These are phyloP conservation scores for Zygotorulaspora florentina DNA, from an alignment of 805 yeast species.

Conservation along the genomic window DNA sequence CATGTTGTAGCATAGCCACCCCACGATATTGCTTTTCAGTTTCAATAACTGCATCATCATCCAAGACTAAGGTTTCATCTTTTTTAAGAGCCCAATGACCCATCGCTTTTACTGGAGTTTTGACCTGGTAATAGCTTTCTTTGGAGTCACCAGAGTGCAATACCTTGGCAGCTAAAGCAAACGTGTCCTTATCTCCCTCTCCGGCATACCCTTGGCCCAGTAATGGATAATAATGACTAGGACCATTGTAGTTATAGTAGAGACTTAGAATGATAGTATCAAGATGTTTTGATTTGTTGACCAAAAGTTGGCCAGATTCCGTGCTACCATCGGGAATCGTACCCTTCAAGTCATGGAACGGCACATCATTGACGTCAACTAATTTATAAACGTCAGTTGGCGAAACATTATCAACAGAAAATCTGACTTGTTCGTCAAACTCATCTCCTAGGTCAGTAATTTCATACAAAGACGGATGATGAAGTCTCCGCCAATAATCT, in stretches of 20 bases:
- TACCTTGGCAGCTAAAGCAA: conserved; percentile 58
- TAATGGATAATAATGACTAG: conserved; percentile 61
- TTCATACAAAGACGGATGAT: conserved; percentile 66
- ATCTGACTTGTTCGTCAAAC: conserved; percentile 36
- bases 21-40: conserved; percentile 44
- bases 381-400: conserved; percentile 28
- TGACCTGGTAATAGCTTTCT: conserved; percentile 44
- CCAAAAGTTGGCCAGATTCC: conserved; percentile 67
- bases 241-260: conserved; percentile 67
- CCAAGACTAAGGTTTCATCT: conserved; percentile 8
- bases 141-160: conserved; percentile 30
- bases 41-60: conserved; percentile 26
- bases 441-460: conserved; percentile 57
- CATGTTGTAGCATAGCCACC: conserved; percentile 72
- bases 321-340: conserved; percentile 66
- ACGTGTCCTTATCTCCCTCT: conserved; percentile 77
- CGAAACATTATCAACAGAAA: conserved; percentile 33
- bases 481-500: conserved; percentile 83
- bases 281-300: conserved; percentile 57
- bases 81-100: conserved; percentile 34
- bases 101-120: conserved; percentile 35
- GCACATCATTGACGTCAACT: conserved; percentile 34
- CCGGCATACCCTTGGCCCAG: conserved; percentile 75
- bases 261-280: conserved; percentile 55
- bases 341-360: conserved; percentile 58